Evolutionary conservation across 2,329 filamentous ascomycete species (phyloP), one percentile per base, ranked within the genome.

Genomic region (Phyllosticta ampelicida): DNA sequence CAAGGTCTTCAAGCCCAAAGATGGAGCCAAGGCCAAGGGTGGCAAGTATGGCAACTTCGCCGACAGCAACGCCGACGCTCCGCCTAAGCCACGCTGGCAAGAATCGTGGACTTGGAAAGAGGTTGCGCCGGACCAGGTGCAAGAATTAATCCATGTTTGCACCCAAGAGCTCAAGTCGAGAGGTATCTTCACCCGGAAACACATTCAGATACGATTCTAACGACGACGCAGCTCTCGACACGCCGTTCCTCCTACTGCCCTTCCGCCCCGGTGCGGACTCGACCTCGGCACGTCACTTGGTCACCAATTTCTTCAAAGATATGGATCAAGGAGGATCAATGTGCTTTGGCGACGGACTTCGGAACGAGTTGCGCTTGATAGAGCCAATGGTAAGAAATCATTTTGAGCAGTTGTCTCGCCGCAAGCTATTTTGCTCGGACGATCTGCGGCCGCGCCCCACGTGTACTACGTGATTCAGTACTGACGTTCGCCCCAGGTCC

Each of bases 261-360:
- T 99, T 96, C 74, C 87, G 94, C 66, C 94, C 92, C 20, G 90
- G 89, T 26, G 94, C 91, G 62, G 90, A 99, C 70, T 87, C 92
- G 50, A 94, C 89, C 62, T 52, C 55, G 72, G 90, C 95, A 61
- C 89, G 91, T 70, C 92, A 87, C 20, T 97, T 97, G 67, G 81
- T 99, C 66, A 86, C 90, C 68, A 90, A 92, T 74, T 97, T 90
- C 74, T 99, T 96, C 77, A 87, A 87, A 68, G 79, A 83, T 60
- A 77, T 77, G 71, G 80, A 75, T 74, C 79, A 86, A 60, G 78
- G 78, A 59, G 76, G 86, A 36, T 67, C 70, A 2, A 76, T 77
- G 55, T 77, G 80, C 60, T 80, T 77, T 52, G 90, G 90, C 51
- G 86, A 90, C 61, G 74, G 76, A 52, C 78, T 99, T 68, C 76